Base-by-base conservation (phyloP, 352 stramenopile genomes). In the Pythium scleroteichum region DNA sequence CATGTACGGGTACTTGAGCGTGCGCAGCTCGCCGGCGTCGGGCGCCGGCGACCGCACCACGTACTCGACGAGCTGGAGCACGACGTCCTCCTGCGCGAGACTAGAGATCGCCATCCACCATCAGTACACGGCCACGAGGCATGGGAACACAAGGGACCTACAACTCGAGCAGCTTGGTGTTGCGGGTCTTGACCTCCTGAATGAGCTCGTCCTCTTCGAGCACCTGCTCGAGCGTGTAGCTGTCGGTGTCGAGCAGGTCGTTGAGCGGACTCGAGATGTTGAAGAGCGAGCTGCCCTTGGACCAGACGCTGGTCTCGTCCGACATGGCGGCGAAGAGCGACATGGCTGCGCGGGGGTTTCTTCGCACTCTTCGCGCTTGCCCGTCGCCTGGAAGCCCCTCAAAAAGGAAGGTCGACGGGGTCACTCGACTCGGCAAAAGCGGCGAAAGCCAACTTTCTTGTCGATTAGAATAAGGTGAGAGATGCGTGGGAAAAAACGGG, bases 1-100 rank as follows among this genome's bases (percentile, higher is more conserved):
- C 95, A 99, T 98, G 86, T 98, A 99, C 22, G 96, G 95, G 75
- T 97, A 99, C 78, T 94, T 95, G 62, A 94, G 73, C 32, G 79
- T 71, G 47, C 82, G 80, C 54, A 94, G 26, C 55, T 90, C 84
- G 52, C 87, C 69, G 8, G 70, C 59, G 32, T 66, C 48, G 52
- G 87, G 71, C 44, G 85, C 74, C 1, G 85, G 71, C 38, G 65
- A 58, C n/a, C 62, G 56, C 27, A 90, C 81, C 13, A 94, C 75
- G 54, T 93, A 95, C 61, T 94, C 76, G 13, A 95, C 66, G 38
- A 95, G 76, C 70, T 92, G 78, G 19, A 75, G 74, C 56, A 95
- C 74, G 8, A 76, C 66, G 7, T 68, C 38, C 24, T 91, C 84
- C 59, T 85, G 85, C 52, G 81, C 87, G 27, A 95, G 72, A 59